A percentile compares a stretch with the other conserved stretches of the same genome.
phyloP scores from a whole-genome alignment of 148 eudicot species.

The Beta vulgaris region DNA sequence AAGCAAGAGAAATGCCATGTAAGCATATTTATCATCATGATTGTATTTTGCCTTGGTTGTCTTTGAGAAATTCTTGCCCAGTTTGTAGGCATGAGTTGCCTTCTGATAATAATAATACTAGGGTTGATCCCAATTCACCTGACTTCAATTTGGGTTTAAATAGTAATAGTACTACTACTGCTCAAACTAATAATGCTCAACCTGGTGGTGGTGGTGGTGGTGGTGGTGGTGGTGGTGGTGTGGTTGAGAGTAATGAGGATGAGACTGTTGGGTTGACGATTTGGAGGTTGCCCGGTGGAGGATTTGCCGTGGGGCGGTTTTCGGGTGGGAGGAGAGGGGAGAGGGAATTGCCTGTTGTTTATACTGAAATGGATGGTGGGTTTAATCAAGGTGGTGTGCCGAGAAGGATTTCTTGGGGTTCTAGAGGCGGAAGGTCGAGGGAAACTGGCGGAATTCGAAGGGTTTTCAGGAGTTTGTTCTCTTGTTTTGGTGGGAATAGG shows the following conservation, averaged over 20 bases:
- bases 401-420: conserved; percentile 90
- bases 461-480: conserved; percentile 50
- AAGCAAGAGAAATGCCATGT: conserved; percentile 81
- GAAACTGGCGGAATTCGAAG: conserved; percentile 58
- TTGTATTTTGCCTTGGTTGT: conserved; percentile 78
- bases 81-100: conserved; percentile 76
- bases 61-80: conserved; percentile 69
- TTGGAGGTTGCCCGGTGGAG: conserved; percentile 95
- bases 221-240: neutral
- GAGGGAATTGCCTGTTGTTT: conserved; percentile 86
- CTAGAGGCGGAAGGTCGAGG: conserved; percentile 58
- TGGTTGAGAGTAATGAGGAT: conserved; percentile 43
- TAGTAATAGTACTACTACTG: neutral
- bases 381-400: conserved; percentile 67
- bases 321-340: conserved; percentile 79
- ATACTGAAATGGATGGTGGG: conserved; percentile 97
- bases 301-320: conserved; percentile 84
- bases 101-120: conserved; percentile 20
- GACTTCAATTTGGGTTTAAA: conserved; percentile 31
- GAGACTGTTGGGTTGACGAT: conserved; percentile 89
- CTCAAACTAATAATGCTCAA: neutral
- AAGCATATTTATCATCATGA: conserved; percentile 76
- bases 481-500: conserved; percentile 61
- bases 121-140: neutral
- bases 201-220: neutral